phyloP scores from a whole-genome alignment of 345 rosid genomes.

The Brassica incana region DNA sequence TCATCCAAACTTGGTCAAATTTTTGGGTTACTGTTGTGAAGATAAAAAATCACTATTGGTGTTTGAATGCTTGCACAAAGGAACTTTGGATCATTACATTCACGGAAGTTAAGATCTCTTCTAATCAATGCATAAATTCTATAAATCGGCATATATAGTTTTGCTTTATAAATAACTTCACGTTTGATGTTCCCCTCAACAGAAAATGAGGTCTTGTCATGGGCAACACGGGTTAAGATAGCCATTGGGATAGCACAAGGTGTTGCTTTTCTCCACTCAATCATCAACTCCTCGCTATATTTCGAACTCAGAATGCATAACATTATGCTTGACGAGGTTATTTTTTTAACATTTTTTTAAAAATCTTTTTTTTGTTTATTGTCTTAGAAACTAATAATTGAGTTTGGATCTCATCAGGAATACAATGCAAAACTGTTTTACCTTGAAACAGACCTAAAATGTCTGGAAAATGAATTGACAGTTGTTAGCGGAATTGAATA shows the following conservation, averaged over 20 bases:
- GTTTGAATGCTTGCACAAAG: constrained; percentile 5
- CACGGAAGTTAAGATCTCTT: constrained; percentile 17
- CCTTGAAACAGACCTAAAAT: not conserved
- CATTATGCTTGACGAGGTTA: constrained; percentile 25
- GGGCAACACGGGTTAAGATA: constrained; percentile 24
- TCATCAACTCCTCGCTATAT: not conserved
- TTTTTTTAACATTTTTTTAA: not conserved
- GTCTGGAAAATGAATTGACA: not conserved
- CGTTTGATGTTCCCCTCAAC: not conserved
- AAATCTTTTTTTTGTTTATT: not conserved
- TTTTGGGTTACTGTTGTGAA: constrained; percentile 15
- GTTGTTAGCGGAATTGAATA: not conserved
- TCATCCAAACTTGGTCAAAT: constrained; percentile 11
- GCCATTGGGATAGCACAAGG: constrained; percentile 17
- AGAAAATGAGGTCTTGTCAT: constrained; percentile 7
- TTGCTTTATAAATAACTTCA: not conserved
- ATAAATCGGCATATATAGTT: not conserved
- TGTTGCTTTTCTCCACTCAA: constrained; percentile 14
- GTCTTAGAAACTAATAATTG: not conserved
- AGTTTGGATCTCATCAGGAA: constrained; percentile 19
- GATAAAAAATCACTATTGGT: constrained; percentile 9
- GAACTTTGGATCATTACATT: constrained; percentile 1
- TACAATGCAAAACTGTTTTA: constrained; percentile 22
- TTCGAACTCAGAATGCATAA: constrained; percentile 3
- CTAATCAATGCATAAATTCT: not conserved